Base-by-base conservation (phyloP, 2,329 filamentous ascomycete genomes). In the Colletotrichum navitas region DNA sequence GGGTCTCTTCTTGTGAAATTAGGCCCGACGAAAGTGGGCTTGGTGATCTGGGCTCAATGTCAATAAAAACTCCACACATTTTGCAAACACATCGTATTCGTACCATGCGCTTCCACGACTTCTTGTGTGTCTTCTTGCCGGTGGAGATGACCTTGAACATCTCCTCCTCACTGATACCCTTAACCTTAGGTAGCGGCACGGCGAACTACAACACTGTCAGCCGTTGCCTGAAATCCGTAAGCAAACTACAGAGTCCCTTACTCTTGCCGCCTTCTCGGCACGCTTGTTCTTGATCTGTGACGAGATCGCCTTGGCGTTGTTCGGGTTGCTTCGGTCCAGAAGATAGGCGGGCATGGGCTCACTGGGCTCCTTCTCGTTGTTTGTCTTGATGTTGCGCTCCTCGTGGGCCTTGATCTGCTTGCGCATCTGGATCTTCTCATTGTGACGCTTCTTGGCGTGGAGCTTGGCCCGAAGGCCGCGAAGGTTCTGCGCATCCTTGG, bases 341-440 rank as follows among this genome's bases (percentile, higher is more conserved):
- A 99, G 89, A 83, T 98, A 99, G 77, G 94, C 92, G 63, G 96
- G 96, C 77, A 98, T 87, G 68, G 96, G 94, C 61, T 93, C 94
- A 76, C 88, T 90, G 34, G 91, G 91, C 73, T 95, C 93, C 82
- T 96, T 93, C 77, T 92, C 89, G 75, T 93, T 91, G 66, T 92
- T 91, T 11, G 93, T 93, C 85, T 98, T 97, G 86, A 98, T 91
- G 80, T 98, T 97, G 84, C 94, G 92, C 87, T 98, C 94, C 84
- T 99, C 96, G 86, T 97, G 94, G 55, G 94, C 93, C 84, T 93
- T 94, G 89, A 99, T 97, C 79, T 91, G 87, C 88, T 97, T 97
- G 84, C 92, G 93, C 92, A 97, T 95, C 88, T 97, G 94, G 81
- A 97, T 97, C 92, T 99, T 99, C 87, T 99, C 95, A 82, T 95